Percentiles rank a stretch among this genome's conserved stretches.
These are phyloP conservation scores for Guyanaporus albipodus DNA, from an alignment of 768 basidiomycete species.

Conservation along the genomic window DNA sequence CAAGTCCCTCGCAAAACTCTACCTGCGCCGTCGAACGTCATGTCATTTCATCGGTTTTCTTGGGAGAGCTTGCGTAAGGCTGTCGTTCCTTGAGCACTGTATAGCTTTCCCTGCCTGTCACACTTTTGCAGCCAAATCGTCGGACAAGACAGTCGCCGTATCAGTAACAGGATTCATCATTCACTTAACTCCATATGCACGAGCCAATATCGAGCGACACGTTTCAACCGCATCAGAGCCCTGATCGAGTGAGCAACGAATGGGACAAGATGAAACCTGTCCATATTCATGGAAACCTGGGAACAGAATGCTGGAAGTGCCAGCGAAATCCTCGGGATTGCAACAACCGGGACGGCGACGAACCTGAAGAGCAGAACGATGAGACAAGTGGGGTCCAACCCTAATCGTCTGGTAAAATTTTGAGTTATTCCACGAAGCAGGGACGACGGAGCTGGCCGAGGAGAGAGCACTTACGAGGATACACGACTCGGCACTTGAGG, in stretches of 20 bases:
- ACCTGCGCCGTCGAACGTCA: no score
- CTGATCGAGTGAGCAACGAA: constrained; percentile 11
- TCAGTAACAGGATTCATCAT: background rate
- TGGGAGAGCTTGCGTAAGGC: background rate
- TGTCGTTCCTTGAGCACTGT: background rate
- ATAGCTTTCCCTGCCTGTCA: constrained; percentile 3
- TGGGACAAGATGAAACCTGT: constrained; percentile 14
- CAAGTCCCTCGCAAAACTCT: no score
- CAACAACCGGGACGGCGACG: constrained; percentile 1
- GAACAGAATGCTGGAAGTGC: constrained; percentile 1
- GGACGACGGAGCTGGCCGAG: background rate
- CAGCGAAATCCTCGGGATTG: constrained; percentile 10
- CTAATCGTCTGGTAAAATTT: no score
- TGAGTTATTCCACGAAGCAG: background rate
- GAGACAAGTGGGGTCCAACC: constrained; percentile 2
- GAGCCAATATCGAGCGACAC: constrained; percentile 12
- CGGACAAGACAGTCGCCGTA: constrained; percentile 8
- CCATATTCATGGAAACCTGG: constrained; percentile 17
- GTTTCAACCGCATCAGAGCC: constrained; percentile 26
- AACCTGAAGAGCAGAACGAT: background rate
- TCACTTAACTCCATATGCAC: constrained; percentile 7
- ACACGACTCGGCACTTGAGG: constrained; percentile 21
- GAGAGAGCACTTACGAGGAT: background rate
- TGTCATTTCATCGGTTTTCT: background rate
- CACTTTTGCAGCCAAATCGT: constrained; percentile 17